phyloP scores from a whole-genome alignment of 2,329 filamentous ascomycete genomes.

The Diaporthe sp. region DNA sequence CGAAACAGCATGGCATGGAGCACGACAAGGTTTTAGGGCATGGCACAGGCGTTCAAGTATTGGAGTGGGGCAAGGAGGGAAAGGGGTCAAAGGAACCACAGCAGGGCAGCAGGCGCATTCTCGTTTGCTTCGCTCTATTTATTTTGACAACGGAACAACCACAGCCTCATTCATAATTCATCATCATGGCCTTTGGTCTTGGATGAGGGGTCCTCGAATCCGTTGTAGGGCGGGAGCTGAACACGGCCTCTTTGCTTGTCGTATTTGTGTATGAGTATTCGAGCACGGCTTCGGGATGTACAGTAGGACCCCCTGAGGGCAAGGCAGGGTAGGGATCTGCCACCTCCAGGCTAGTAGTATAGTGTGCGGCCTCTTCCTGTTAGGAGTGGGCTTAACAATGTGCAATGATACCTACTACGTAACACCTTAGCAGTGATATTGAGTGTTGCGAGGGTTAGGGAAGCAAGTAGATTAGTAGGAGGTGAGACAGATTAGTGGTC shows the following conservation, averaged over 20 bases:
- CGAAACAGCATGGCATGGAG: conserved; percentile 37
- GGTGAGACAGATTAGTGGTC: neutral
- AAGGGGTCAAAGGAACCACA: neutral
- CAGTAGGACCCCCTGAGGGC: conserved; percentile 40
- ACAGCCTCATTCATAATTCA: conserved; percentile 12
- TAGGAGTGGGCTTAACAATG: neutral
- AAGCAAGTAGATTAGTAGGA: neutral
- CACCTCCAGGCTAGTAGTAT: conserved; percentile 10
- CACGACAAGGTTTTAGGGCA: conserved; percentile 33
- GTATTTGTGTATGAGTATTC: conserved; percentile 48
- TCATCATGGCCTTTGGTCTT: neutral
- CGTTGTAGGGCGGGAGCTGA: neutral
- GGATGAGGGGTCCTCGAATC: conserved; percentile 1
- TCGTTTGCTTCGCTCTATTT: neutral
- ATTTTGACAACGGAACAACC: conserved; percentile 6
- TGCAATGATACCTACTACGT: neutral
- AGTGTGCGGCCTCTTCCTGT: neutral
- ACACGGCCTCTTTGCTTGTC: neutral
- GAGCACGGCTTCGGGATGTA: conserved; percentile 48
- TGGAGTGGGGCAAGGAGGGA: conserved; percentile 23
- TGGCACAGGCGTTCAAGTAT: conserved; percentile 34
- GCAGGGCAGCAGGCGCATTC: conserved; percentile 20
- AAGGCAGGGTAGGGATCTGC: conserved; percentile 19
- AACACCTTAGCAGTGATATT: neutral
- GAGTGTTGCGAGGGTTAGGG: neutral